Percentiles rank a stretch among this genome's conserved stretches.
phyloP scores from a whole-genome alignment of 1,284 basidiomycete species.

The Tilletia caries region DNA sequence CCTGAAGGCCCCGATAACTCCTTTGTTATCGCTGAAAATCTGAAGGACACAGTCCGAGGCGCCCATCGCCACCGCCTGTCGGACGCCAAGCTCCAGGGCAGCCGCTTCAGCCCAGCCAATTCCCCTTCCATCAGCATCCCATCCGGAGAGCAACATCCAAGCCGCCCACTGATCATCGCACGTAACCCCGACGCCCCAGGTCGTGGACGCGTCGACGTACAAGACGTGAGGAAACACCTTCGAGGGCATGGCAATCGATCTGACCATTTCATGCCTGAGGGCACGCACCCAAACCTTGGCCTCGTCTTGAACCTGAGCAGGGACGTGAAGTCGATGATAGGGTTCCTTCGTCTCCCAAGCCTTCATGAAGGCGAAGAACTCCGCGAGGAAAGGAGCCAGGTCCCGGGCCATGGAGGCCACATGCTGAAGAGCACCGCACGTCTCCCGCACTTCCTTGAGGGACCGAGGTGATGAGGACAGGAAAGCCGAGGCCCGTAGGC shows the following conservation, averaged over 20 bases:
- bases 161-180: neutral
- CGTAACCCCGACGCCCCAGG: neutral
- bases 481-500: neutral
- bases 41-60: neutral
- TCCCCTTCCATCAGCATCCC: neutral
- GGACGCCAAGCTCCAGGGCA: neutral
- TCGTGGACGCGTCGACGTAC: neutral
- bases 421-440: neutral
- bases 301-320: too few relatives aligned
- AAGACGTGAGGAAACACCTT: neutral
- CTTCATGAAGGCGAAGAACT: neutral
- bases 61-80: neutral
- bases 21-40: neutral
- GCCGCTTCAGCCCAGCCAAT: conserved; percentile 1
- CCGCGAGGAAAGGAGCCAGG: neutral
- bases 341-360: neutral
- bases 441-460: neutral
- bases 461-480: neutral
- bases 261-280: too few relatives aligned
- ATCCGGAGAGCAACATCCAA: neutral
- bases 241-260: too few relatives aligned
- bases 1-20: neutral
- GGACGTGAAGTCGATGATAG: too few relatives aligned
- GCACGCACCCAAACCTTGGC: too few relatives aligned
- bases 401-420: neutral